Evolutionary conservation across 768 basidiomycete genomes (phyloP).

Genomic region (Psilocybe tampanensis): DNA sequence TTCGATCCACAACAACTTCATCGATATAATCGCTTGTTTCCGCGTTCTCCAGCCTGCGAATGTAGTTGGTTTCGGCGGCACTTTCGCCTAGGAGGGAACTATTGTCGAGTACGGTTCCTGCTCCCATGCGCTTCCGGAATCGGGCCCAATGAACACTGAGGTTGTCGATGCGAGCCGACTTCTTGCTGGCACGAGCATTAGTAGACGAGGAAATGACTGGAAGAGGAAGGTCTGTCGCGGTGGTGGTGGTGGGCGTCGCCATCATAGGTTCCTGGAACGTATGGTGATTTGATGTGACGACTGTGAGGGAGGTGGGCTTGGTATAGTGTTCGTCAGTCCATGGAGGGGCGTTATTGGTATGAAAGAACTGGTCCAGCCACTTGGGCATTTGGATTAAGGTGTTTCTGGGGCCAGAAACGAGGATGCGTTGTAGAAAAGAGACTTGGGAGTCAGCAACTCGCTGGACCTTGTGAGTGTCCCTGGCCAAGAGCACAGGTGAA

Average conservation of each 20-base stretch:
- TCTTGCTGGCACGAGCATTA: slow-evolving; percentile 31
- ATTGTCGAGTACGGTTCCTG: slow-evolving; percentile 56
- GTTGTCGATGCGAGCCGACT: slow-evolving; percentile 36
- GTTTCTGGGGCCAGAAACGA: neutral
- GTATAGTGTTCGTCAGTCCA: slow-evolving; percentile 20
- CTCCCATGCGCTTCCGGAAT: slow-evolving; percentile 56
- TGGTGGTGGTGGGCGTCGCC: slow-evolving; percentile 4
- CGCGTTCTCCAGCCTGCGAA: slow-evolving; percentile 23
- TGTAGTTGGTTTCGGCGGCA: slow-evolving; percentile 39
- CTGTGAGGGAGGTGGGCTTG: slow-evolving; percentile 9
- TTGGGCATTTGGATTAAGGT: slow-evolving; percentile 20
- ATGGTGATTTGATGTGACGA: slow-evolving; percentile 17
- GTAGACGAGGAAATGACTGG: slow-evolving; percentile 34
- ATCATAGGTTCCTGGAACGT: slow-evolving; percentile 10
- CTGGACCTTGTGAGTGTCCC: slow-evolving; percentile 18
- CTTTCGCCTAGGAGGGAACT: slow-evolving; percentile 56
- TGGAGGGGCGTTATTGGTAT: slow-evolving; percentile 7
- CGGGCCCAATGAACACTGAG: slow-evolving; percentile 49
- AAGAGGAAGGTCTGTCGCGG: slow-evolving; percentile 36
- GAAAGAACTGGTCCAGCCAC: slow-evolving; percentile 22
- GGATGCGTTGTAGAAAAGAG: slow-evolving; percentile 5
- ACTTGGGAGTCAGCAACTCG: slow-evolving; percentile 11
- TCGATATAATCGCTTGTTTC: slow-evolving; percentile 51
- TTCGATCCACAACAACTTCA: slow-evolving; percentile 76
- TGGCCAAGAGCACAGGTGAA: neutral